A percentile compares a stretch with the other conserved stretches of the same genome.
phyloP scores from a whole-genome alignment of 2,329 filamentous ascomycete genomes.

The Metarhizium robertsii region DNA sequence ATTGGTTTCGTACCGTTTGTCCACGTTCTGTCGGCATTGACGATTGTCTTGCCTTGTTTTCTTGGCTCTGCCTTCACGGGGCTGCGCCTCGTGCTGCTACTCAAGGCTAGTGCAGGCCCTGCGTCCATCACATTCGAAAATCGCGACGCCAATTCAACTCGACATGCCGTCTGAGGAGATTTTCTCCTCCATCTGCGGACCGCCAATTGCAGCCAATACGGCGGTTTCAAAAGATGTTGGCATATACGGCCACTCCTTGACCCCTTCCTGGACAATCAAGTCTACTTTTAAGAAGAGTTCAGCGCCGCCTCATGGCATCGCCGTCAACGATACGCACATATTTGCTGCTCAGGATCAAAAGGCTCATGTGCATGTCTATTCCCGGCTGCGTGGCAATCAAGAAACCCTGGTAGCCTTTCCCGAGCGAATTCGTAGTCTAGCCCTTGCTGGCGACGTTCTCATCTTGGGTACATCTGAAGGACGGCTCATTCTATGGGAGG shows the following conservation, averaged over 20 bases:
- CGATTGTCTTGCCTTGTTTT: neutral
- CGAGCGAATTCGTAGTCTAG: slow-evolving; percentile 73
- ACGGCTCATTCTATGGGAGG: slow-evolving; percentile 87
- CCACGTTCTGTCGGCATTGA: neutral
- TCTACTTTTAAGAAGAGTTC: slow-evolving; percentile 87
- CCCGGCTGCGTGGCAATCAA: slow-evolving; percentile 70
- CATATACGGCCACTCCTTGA: slow-evolving; percentile 76
- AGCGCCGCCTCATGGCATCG: slow-evolving; percentile 67
- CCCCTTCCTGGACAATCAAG: slow-evolving; percentile 67
- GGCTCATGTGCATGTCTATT: slow-evolving; percentile 89
- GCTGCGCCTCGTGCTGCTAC: neutral
- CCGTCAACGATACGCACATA: slow-evolving; percentile 70
- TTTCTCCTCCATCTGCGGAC: slow-evolving; percentile 48
- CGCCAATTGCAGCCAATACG: slow-evolving; percentile 51
- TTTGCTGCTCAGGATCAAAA: slow-evolving; percentile 90
- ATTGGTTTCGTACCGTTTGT: neutral
- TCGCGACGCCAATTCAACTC: neutral
- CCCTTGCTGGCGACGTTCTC: slow-evolving; percentile 63
- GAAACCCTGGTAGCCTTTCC: slow-evolving; percentile 83
- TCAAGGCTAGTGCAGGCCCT: neutral
- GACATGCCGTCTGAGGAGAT: slow-evolving; percentile 52
- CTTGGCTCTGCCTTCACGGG: neutral
- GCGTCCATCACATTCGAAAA: neutral
- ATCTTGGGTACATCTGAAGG: slow-evolving; percentile 78
- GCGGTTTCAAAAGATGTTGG: slow-evolving; percentile 68